Base-by-base conservation (phyloP, 805 yeast genomes). In the Naumovozyma castellii region DNA sequence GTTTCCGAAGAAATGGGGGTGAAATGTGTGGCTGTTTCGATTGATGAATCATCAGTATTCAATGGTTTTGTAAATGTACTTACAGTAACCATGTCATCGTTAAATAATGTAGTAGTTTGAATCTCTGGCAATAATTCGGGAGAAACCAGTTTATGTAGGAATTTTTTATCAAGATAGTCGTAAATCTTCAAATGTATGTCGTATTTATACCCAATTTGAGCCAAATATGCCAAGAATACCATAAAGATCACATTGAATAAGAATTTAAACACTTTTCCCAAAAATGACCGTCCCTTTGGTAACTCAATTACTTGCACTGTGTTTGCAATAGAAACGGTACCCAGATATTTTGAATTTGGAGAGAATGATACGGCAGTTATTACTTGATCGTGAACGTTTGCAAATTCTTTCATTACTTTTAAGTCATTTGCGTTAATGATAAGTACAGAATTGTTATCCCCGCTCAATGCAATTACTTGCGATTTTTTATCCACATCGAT, bases 321-420 rank as follows among this genome's bases (percentile, higher is more conserved):
- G 44, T 81, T 79, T 2, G 92, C 84, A 1, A 88, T 94, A 27
- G 90, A 80, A 0, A 77, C 80, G 17, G 85, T 73, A 2, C 85
- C 90, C 36, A 85, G 61, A 40, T 69, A 69, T 37, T 72, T 62
- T 5, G 88, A 86, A 54, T 76, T 69, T 12, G 83, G 80, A 3
- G 86, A 78, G 43, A 85, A 78, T 2, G 75, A 65, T 8, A 84
- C 75, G 34, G 73, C 71, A 0, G 96, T 86, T 38, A 86, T 78
- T 18, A 94, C 86, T 57, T 84, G 84, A 6, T 71, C 66, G 57
- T 87, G 96, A 40, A 83, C 77, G 44, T 80, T 73, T 33, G 71
- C 71, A 40, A 76, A 64, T 5, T 68, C 62, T 42, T 71, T 75
- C 18, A 76, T 50, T 10, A 71, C 58, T 33, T 71, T 67, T 43